Base-by-base conservation (phyloP, 257 asterid species). In the Dorcoceras hygrometricum region DNA sequence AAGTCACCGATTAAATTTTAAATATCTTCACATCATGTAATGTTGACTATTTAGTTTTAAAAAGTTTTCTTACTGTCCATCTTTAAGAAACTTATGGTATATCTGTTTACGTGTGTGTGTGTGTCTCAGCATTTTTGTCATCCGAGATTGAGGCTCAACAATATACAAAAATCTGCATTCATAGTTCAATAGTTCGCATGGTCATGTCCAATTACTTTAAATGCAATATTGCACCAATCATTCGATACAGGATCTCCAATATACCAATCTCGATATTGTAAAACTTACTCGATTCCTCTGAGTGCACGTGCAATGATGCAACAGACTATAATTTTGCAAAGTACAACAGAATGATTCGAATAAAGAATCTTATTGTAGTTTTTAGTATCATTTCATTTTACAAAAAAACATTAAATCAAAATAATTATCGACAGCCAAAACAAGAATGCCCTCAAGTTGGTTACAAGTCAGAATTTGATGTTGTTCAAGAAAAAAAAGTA, bases 321-420 rank as follows among this genome's bases (percentile, higher is more conserved):
- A 24, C 43, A 24, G 25, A 43, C 5, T 31, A 31, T 31, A 31
- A 31, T 9, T 31, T 31, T 31, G 5, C 36, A 31, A 8, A 31
- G 2, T 31, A 3, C 36, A 0, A 10, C 5, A 31, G 10, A 7
- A 34, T 11, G 12, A 39, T 12, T 2, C 12, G n/a, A 39, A 39
- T 39, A 39, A 39, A 36, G 48, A 36, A 36, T 36, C 18, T 1
- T 10, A 2, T 2, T 39, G 1, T 39, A 0, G 0, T 11, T 39
- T 0, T 39, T 12, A 39, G 8, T 39, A 8, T 55, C 48, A 8
- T 62, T 27, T 57, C 50, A 34, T 43, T 8, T 29, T 28, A 57
- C 57, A 69, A 57, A 68, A 67, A 71, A 68, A 59, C 74, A 73
- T 65, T 62, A 66, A 63, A 74, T 73, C 71, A 66, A 69, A 36